A percentile compares a stretch with the other conserved stretches of the same genome.
These are phyloP conservation scores for Apiotrichum brassicae DNA, from an alignment of 1,284 basidiomycete genomes.

Conservation along the genomic window DNA sequence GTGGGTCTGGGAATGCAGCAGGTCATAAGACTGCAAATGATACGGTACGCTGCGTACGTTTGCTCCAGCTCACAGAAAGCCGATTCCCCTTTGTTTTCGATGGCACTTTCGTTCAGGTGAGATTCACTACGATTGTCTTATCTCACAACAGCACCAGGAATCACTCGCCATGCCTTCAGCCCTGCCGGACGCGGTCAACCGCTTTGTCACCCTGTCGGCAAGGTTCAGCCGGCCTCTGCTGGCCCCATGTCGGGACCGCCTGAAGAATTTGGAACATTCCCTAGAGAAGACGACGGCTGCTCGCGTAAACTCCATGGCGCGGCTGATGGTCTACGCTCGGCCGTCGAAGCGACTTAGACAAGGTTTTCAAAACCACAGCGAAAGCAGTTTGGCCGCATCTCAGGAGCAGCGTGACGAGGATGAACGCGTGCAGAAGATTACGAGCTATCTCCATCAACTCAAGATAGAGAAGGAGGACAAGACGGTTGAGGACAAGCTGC, in stretches of 20 bases:
- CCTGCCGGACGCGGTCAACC: conserved; percentile 11
- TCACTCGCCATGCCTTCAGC: conserved; percentile 4
- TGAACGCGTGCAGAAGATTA: neutral
- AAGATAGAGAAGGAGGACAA: neutral
- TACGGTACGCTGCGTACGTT: conserved; percentile 10
- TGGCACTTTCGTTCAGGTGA: conserved; percentile 3
- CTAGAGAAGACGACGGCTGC: neutral
- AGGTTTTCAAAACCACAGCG: neutral
- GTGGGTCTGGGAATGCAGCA: conserved; percentile 14
- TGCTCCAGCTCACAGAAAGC: conserved; percentile 11
- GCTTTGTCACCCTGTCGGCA: conserved; percentile 14
- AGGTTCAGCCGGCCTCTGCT: conserved; percentile 5
- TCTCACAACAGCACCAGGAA: conserved; percentile 11
- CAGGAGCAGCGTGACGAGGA: neutral
- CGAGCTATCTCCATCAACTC: neutral
- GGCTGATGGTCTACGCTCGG: neutral
- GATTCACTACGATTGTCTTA: neutral
- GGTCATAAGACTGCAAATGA: conserved; percentile 18
- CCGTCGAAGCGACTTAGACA: neutral
- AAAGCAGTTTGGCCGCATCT: neutral
- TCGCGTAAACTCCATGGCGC: neutral
- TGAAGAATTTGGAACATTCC: conserved; percentile 1
- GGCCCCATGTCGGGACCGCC: neutral
- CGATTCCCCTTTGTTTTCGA: conserved; percentile 28
- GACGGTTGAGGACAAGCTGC: neutral